Evolutionary conservation across 805 yeast species (phyloP).

Genomic region (Starmera dryadoides): DNA sequence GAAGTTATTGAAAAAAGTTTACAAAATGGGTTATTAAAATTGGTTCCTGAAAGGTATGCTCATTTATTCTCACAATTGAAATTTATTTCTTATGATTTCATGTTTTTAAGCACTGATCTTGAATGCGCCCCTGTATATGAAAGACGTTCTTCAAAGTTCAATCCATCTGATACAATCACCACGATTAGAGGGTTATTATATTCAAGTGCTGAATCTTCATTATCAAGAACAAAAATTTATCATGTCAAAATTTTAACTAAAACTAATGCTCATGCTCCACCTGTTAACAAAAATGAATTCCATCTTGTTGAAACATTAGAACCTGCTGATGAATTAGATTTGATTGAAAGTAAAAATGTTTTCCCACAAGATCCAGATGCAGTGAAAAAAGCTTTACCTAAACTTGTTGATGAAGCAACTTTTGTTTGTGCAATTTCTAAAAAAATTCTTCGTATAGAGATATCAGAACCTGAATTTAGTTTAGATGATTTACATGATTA

Average conservation of each 20-base stretch:
- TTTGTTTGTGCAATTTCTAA: slow-evolving; percentile 39
- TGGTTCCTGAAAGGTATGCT: slow-evolving; percentile 24
- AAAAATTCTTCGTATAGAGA: slow-evolving; percentile 43
- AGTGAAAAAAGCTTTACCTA: slow-evolving; percentile 22
- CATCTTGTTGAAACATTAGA: slow-evolving; percentile 20
- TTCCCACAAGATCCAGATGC: slow-evolving; percentile 10
- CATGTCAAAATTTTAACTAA: slow-evolving; percentile 28
- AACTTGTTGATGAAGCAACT: slow-evolving; percentile 36
- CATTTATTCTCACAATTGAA: slow-evolving; percentile 13
- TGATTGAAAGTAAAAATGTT: slow-evolving; percentile 16
- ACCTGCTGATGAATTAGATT: slow-evolving; percentile 24
- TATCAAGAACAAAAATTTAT: slow-evolving; percentile 17
- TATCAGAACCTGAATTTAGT: slow-evolving; percentile 44
- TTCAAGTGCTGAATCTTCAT: slow-evolving; percentile 20
- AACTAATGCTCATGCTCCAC: slow-evolving; percentile 3
- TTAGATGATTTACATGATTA: slow-evolving; percentile 39
- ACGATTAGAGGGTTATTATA: slow-evolving; percentile 21
- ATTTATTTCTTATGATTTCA: slow-evolving; percentile 15
- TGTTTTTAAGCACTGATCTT: slow-evolving; percentile 20
- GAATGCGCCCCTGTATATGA: slow-evolving; percentile 19
- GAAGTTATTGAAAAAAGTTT: slow-evolving; percentile 6
- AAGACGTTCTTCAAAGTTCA: slow-evolving; percentile 7
- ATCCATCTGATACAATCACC: slow-evolving; percentile 15
- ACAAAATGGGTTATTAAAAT: slow-evolving; percentile 21
- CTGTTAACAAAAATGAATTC: slow-evolving; percentile 24